Conservation (phyloP, 164 flowering plant genomes). For the Chloranthus sessilifolius region DNA sequence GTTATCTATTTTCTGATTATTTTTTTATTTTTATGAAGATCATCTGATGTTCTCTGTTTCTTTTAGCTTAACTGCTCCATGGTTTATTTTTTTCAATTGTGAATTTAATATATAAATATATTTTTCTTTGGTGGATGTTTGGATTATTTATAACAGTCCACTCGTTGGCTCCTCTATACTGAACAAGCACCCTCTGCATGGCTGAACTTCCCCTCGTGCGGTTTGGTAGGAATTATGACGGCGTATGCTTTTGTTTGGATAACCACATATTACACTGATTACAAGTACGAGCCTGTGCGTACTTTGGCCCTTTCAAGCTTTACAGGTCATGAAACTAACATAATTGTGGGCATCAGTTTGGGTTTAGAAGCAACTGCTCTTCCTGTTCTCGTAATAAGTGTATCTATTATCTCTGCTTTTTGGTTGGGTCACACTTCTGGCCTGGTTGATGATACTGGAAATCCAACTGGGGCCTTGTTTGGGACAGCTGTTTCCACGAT, state of each 20-base stretch:
- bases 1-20: too few relatives aligned
- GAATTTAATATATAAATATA: too few relatives aligned
- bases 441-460: conserved; percentile 83
- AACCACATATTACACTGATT: conserved; percentile 90
- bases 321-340: conserved; percentile 97
- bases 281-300: conserved; percentile 98
- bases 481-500: conserved; percentile 99
- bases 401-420: conserved; percentile 75
- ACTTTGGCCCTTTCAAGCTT: conserved; percentile 87
- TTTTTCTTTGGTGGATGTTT: conserved; percentile 9
- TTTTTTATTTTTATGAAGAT: too few relatives aligned
- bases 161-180: conserved; percentile 94
- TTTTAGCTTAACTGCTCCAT: too few relatives aligned
- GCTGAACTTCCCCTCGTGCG: conserved; percentile 91
- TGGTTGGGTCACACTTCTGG: conserved; percentile 98
- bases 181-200: conserved; percentile 98
- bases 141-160: conserved; percentile 56
- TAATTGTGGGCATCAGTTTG: conserved; percentile 95
- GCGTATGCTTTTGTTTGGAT: conserved; percentile 95
- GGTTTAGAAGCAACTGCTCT: conserved; percentile 98
- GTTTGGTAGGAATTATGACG: conserved; percentile 90
- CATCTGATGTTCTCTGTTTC: too few relatives aligned
- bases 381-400: conserved; percentile 93
- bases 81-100: conserved; percentile 1
- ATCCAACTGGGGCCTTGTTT: conserved; percentile 90